Conservation (phyloP, 257 asterid genomes). For the Primulina tabacum region DNA sequence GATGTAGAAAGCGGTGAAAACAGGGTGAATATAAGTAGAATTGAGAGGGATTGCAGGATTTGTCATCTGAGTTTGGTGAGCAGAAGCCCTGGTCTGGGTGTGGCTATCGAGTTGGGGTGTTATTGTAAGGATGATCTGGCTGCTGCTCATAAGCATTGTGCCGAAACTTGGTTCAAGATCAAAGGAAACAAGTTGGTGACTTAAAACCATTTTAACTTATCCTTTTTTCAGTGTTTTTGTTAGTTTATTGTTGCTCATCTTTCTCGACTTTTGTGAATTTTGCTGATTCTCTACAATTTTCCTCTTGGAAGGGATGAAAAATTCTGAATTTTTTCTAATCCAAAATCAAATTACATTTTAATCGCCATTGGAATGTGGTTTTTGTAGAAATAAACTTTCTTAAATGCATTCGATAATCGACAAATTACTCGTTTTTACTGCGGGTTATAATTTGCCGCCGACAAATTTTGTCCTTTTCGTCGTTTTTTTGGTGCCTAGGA, state of each 20-base stretch:
- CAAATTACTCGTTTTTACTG: neutral
- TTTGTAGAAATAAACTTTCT: neutral
- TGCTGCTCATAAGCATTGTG: conserved; percentile 49
- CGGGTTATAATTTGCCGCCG: neutral
- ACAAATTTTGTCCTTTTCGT: neutral
- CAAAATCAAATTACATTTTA: too few relatives aligned
- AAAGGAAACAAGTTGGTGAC: conserved; percentile 42
- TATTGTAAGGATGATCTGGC: conserved; percentile 48
- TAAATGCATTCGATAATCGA: neutral
- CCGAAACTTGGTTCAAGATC: conserved; percentile 57
- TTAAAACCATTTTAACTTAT: neutral
- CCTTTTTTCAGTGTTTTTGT: neutral
- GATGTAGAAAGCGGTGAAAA: conserved; percentile 18
- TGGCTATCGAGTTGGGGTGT: conserved; percentile 46
- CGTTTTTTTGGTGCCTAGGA: neutral
- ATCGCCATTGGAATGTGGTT: too few relatives aligned
- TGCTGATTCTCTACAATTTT: neutral
- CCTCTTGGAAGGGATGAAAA: too few relatives aligned
- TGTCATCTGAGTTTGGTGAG: conserved; percentile 41
- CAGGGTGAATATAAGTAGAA: neutral
- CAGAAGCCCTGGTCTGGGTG: conserved; percentile 32
- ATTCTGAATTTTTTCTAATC: too few relatives aligned
- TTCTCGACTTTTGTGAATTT: conserved; percentile 1
- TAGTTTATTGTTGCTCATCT: neutral
- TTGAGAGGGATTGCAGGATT: conserved; percentile 41